These are phyloP conservation scores for Miamiensis avidus DNA, from an alignment of 169 alveolate genomes.

Conservation along the genomic window DNA sequence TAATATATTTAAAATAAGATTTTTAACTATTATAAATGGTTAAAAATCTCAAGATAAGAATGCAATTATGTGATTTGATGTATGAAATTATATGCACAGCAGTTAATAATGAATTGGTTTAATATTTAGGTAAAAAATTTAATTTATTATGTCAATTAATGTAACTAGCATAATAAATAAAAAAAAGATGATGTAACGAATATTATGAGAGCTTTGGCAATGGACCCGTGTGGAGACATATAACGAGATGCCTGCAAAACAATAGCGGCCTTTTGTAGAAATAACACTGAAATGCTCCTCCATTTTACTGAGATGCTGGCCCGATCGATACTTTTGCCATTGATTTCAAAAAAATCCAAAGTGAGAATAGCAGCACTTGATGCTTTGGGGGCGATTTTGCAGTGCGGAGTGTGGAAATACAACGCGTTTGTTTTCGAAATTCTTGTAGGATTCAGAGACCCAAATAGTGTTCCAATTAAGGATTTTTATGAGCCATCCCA, in stretches of 20 bases:
- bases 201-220: constrained; percentile 82
- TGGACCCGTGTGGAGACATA: constrained; percentile 90
- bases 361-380: constrained; percentile 87
- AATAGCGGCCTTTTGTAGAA: constrained; percentile 53
- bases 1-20: constrained; percentile 35
- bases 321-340: constrained; percentile 77
- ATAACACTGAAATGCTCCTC: constrained; percentile 65
- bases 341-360: constrained; percentile 87
- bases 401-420: constrained; percentile 86
- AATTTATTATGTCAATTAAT: no score
- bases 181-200: constrained; percentile 70
- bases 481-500: constrained; percentile 88
- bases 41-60: not conserved
- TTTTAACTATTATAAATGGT: not conserved
- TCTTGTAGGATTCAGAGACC: constrained; percentile 91
- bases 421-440: constrained; percentile 86
- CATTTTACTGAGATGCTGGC: constrained; percentile 88
- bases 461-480: constrained; percentile 89
- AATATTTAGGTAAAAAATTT: not conserved
- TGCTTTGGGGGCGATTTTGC: constrained; percentile 82
- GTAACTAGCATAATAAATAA: no score
- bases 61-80: constrained; percentile 33
- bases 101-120: not conserved
- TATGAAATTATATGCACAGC: constrained; percentile 57
- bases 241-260: constrained; percentile 73